Base-by-base conservation (phyloP, 2,329 filamentous ascomycete species). In the Verticillium dahliae region DNA sequence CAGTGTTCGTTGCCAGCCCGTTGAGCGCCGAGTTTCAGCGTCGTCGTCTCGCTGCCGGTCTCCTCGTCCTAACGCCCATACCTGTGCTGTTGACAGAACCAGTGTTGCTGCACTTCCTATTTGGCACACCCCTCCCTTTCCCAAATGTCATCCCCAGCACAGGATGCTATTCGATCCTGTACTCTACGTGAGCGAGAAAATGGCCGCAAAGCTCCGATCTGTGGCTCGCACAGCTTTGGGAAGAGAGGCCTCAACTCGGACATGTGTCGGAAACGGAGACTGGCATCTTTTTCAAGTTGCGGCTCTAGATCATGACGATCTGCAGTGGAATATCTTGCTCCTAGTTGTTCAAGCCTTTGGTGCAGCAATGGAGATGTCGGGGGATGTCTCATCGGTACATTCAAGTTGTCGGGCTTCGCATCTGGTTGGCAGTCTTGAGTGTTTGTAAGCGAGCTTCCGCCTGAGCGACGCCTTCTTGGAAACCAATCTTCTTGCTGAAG, bases 401-500 rank as follows among this genome's bases (percentile, higher is more conserved):
- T 52, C 45, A 52, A 27, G 45, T 31, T 22, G 45, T 27, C 45
- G 45, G 15, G 7, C 13, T 56, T 31, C 33, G 33, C 10, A 34
- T 35, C 27, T 22, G 10, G 52, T 35, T 31, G 14, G 27, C 59
- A 13, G 52, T 27, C 15, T 41, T 57, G 13, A 66, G 64, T 57
- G 56, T 61, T 33, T 57, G 56, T 58, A 89, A 69, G 0, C 82
- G 83, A 14, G 78, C 76, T 59, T 83, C 75, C 1, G 85, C 83
- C 68, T 85, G 82, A 59, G 71, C 71, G 9, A 84, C 73, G 1
- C 83, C 85, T 2, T 80, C 75, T 0, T 76, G 68, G 63, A 86
- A 85, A 0, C 76, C 79, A 55, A 87, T 71, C 66, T 77, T 79
- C 66, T 76, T 78, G 64, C 85, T 83, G 72, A 94, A 73, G 22